A percentile compares a stretch with the other conserved stretches of the same genome.
These are phyloP conservation scores for Acidomyces sp. DNA, from an alignment of 495 filamentous ascomycete species.

Conservation along the genomic window DNA sequence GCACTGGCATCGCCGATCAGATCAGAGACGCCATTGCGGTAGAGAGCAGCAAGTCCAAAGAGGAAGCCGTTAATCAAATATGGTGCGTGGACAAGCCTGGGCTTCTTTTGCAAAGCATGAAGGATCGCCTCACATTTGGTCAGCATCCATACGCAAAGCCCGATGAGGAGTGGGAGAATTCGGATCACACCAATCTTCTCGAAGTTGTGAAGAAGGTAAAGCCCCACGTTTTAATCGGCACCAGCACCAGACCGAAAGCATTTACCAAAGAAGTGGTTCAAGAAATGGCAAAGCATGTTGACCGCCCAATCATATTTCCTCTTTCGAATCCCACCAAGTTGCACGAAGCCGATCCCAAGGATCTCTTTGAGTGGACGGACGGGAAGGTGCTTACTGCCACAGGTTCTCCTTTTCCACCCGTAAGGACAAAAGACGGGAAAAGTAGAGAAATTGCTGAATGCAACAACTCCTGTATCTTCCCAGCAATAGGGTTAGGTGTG, in stretches of 20 bases:
- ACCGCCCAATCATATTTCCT: slow-evolving; percentile 69
- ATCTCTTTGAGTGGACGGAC: slow-evolving; percentile 65
- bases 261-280: slow-evolving; percentile 63
- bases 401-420: slow-evolving; percentile 69
- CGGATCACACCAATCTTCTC: slow-evolving; percentile 44
- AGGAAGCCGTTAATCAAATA: slow-evolving; percentile 68
- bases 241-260: slow-evolving; percentile 64
- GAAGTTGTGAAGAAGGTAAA: slow-evolving; percentile 57
- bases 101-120: slow-evolving; percentile 52
- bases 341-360: slow-evolving; percentile 70
- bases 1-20: slow-evolving; percentile 75
- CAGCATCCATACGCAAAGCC: slow-evolving; percentile 56
- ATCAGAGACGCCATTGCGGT: slow-evolving; percentile 63
- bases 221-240: slow-evolving; percentile 73
- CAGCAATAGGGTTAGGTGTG: slow-evolving; percentile 57
- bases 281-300: slow-evolving; percentile 68
- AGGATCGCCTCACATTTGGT: slow-evolving; percentile 44
- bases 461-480: slow-evolving; percentile 51
- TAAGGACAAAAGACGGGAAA: slow-evolving; percentile 46
- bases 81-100: slow-evolving; percentile 84
- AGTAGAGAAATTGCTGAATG: slow-evolving; percentile 69
- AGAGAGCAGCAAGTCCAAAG: slow-evolving; percentile 51
- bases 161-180: slow-evolving; percentile 49
- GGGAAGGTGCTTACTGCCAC: slow-evolving; percentile 74
- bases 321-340: slow-evolving; percentile 76